Percentiles rank a stretch among this genome's conserved stretches.
phyloP scores from a whole-genome alignment of 2,329 filamentous ascomycete genomes.

The Botryotinia calthae region DNA sequence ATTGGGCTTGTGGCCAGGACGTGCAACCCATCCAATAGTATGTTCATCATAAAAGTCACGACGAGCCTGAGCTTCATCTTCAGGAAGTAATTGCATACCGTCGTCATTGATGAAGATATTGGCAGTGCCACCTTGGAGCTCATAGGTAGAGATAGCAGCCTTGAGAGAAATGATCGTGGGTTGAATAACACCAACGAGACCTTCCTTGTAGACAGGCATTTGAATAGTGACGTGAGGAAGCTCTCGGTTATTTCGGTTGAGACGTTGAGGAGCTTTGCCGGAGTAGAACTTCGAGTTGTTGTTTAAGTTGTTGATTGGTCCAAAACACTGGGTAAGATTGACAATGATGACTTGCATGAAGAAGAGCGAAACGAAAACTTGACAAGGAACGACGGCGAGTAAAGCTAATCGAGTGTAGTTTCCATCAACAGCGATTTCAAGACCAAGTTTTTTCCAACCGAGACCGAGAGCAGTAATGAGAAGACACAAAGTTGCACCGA shows the following conservation, averaged over 20 bases:
- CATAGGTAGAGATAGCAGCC: slow-evolving; percentile 72
- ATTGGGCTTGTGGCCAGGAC: slow-evolving; percentile 15
- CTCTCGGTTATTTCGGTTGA: slow-evolving; percentile 38
- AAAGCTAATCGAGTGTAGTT: slow-evolving; percentile 52
- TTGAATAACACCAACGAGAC: slow-evolving; percentile 68
- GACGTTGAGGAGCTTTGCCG: slow-evolving; percentile 40
- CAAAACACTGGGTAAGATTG: slow-evolving; percentile 51
- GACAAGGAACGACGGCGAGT: slow-evolving; percentile 49
- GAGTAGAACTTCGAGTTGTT: slow-evolving; percentile 45
- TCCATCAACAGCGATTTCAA: slow-evolving; percentile 53
- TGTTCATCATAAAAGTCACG: slow-evolving; percentile 68
- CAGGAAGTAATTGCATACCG: slow-evolving; percentile 64
- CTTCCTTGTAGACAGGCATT: slow-evolving; percentile 86
- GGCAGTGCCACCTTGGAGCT: slow-evolving; percentile 71
- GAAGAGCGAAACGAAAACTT: slow-evolving; percentile 52
- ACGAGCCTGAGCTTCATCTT: slow-evolving; percentile 59
- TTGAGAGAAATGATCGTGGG: slow-evolving; percentile 78
- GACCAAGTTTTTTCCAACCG: slow-evolving; percentile 54
- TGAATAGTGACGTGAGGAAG: slow-evolving; percentile 79
- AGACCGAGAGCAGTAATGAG: slow-evolving; percentile 53
- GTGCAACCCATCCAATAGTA: slow-evolving; percentile 67
- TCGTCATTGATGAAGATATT: slow-evolving; percentile 78
- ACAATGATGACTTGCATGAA: slow-evolving; percentile 52
- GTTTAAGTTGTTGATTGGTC: slow-evolving; percentile 47
- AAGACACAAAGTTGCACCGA: slow-evolving; percentile 52